Conservation (phyloP, 202 grass and related monocot species). For the Alloteropsis angusta region DNA sequence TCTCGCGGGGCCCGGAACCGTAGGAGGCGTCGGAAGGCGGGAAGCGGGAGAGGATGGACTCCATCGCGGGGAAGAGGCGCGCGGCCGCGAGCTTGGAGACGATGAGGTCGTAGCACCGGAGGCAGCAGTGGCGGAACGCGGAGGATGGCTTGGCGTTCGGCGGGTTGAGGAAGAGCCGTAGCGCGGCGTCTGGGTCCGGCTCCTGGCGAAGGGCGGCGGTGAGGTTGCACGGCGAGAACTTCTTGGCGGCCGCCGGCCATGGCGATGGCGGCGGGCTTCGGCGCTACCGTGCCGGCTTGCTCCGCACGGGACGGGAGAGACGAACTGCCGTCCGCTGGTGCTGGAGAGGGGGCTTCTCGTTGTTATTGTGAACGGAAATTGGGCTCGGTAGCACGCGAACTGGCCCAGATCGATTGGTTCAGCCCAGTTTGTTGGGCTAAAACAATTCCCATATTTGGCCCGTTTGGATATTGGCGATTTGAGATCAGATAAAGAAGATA, state of each 20-base stretch:
- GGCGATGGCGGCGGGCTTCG: background rate
- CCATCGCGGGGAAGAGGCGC: constrained; percentile 43
- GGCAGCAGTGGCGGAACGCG: constrained; percentile 32
- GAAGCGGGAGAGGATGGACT: constrained; percentile 34
- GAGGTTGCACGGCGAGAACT: constrained; percentile 40
- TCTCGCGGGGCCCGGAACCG: constrained; percentile 13
- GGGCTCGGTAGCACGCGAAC: background rate
- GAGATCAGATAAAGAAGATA: too few relatives aligned
- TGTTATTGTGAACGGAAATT: background rate
- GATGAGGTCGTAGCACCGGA: constrained; percentile 43
- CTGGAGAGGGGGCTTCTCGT: background rate
- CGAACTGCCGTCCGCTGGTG: background rate
- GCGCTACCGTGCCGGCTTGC: background rate
- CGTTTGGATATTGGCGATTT: background rate
- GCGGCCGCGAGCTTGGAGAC: constrained; percentile 46
- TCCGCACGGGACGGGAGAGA: background rate
- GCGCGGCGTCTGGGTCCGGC: constrained; percentile 31
- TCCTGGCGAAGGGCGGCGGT: constrained; percentile 43
- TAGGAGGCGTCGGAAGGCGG: background rate
- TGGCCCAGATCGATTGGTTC: background rate
- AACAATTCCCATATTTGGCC: background rate
- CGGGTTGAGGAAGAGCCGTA: constrained; percentile 34
- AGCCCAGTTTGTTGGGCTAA: background rate
- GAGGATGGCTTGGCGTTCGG: background rate
- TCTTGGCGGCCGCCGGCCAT: background rate